These are phyloP conservation scores for Debaryomyces sp. DNA, from an alignment of 1,139 yeast species.

Conservation along the genomic window DNA sequence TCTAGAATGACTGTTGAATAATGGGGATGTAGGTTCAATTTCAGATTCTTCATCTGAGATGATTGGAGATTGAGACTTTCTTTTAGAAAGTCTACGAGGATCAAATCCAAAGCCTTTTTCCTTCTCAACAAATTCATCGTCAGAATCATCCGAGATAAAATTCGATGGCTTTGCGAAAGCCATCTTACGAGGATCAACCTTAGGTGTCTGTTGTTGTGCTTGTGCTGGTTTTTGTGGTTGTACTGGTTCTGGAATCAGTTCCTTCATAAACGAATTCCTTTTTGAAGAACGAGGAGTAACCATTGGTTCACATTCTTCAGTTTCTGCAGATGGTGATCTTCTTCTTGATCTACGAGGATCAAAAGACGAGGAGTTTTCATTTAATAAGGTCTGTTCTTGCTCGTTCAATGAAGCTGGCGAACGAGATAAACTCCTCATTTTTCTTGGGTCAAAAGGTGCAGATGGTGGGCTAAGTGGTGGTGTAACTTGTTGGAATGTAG, in stretches of 20 bases:
- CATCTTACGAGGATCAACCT: constrained; percentile 5
- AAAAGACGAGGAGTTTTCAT: constrained; percentile 14
- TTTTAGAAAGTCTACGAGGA: constrained; percentile 22
- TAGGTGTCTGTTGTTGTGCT: neutral
- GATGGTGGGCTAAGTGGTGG: constrained; percentile 16
- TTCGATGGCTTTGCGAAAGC: constrained; percentile 8
- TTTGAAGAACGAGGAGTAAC: constrained; percentile 14
- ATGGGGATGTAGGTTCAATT: constrained; percentile 6
- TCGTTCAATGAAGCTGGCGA: constrained; percentile 4
- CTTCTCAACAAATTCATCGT: constrained; percentile 19
- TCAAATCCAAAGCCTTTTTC: constrained; percentile 25
- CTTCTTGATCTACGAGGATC: constrained; percentile 26
- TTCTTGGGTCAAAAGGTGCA: constrained; percentile 20
- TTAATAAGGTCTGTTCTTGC: neutral
- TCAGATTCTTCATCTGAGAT: constrained; percentile 9
- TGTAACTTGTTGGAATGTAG: constrained; percentile 15
- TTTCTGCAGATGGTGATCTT: constrained; percentile 8
- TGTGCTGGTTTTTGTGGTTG: neutral
- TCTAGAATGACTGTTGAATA: neutral
- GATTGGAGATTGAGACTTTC: constrained; percentile 8
- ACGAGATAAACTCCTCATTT: constrained; percentile 11
- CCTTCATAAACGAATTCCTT: constrained; percentile 8
- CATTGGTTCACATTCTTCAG: constrained; percentile 17
- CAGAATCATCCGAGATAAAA: constrained; percentile 14
- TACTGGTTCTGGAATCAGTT: neutral